These are phyloP conservation scores for Chimonanthus salicifolius DNA, from an alignment of 164 flowering plant genomes.

Conservation along the genomic window DNA sequence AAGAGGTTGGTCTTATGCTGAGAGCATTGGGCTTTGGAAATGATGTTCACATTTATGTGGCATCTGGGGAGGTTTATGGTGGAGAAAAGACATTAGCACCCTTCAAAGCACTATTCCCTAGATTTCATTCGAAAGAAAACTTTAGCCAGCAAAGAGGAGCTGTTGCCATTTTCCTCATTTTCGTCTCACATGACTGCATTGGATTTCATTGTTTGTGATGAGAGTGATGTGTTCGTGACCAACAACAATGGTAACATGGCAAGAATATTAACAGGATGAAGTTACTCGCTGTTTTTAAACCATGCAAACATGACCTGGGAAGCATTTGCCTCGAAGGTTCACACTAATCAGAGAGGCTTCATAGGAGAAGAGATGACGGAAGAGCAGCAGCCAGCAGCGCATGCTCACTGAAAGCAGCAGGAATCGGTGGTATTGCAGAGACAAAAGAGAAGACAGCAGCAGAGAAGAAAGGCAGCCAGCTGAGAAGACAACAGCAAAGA, in stretches of 20 bases:
- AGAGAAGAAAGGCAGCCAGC: too few species aligned
- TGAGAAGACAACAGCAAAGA: too few species aligned
- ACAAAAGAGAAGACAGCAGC: too few species aligned
- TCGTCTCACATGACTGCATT: slow-evolving; percentile 99
- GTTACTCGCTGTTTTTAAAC: slow-evolving; percentile 52
- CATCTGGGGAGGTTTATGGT: slow-evolving; percentile 95
- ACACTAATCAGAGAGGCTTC: slow-evolving; percentile 63
- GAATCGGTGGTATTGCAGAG: too few species aligned
- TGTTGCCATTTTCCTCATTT: slow-evolving; percentile 64
- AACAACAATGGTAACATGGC: slow-evolving; percentile 99
- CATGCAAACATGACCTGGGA: slow-evolving; percentile 78
- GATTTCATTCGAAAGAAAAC: slow-evolving; percentile 85
- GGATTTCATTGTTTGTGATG: slow-evolving; percentile 93
- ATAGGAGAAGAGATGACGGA: too few species aligned
- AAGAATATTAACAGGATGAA: slow-evolving; percentile 86
- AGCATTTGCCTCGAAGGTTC: slow-evolving; percentile 64
- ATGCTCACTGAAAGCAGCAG: too few species aligned
- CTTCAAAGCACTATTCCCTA: slow-evolving; percentile 78
- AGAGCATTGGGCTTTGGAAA: slow-evolving; percentile 90
- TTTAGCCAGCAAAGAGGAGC: slow-evolving; percentile 66
- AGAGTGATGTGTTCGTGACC: slow-evolving; percentile 96
- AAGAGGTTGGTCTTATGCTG: slow-evolving; percentile 94
- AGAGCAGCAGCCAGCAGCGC: too few species aligned
- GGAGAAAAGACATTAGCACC: slow-evolving; percentile 91
- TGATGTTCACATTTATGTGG: slow-evolving; percentile 91